These are phyloP conservation scores for Rhynchosporium agropyri DNA, from an alignment of 2,329 filamentous ascomycete species.

Conservation along the genomic window DNA sequence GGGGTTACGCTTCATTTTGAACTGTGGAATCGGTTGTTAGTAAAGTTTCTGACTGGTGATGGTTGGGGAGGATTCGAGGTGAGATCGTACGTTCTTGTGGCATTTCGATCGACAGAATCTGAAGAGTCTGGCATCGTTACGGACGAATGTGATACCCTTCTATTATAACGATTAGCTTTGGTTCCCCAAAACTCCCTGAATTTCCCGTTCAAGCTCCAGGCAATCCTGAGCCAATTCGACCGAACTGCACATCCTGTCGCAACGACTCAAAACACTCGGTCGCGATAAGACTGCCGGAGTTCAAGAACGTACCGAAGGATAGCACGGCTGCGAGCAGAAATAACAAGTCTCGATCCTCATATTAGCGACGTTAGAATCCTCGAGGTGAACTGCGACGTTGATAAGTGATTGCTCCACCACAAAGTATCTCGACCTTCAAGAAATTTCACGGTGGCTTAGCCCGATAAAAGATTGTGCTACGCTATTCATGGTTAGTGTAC, in stretches of 20 bases:
- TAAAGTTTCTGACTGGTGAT: not conserved
- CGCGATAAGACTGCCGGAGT: not conserved
- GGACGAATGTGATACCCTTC: conserved; percentile 54
- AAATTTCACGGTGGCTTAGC: conserved; percentile 29
- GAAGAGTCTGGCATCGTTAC: conserved; percentile 52
- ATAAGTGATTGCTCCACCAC: not conserved
- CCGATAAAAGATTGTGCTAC: conserved; percentile 29
- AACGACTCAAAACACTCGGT: not conserved
- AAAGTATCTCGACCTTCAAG: conserved; percentile 22
- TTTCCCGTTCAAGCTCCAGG: not conserved
- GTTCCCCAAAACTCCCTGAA: not conserved
- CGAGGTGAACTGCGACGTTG: not conserved
- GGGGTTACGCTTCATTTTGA: conserved; percentile 98
- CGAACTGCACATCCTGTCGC: not conserved
- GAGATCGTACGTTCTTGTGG: conserved; percentile 43
- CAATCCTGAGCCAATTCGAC: not conserved
- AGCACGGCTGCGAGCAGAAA: conserved; percentile 70
- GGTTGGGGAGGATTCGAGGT: not conserved
- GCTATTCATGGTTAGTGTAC: not conserved
- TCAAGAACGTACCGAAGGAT: conserved; percentile 50
- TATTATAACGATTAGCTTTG: conserved; percentile 19
- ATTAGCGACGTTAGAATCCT: conserved; percentile 27
- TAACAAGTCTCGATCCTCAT: conserved; percentile 65
- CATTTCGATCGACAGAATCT: conserved; percentile 60
- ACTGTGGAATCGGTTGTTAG: conserved; percentile 48